Evolutionary conservation across 2,329 filamentous ascomycete species (phyloP), one percentile per base, ranked within the genome.

Genomic region (Diplodia sapinea): DNA sequence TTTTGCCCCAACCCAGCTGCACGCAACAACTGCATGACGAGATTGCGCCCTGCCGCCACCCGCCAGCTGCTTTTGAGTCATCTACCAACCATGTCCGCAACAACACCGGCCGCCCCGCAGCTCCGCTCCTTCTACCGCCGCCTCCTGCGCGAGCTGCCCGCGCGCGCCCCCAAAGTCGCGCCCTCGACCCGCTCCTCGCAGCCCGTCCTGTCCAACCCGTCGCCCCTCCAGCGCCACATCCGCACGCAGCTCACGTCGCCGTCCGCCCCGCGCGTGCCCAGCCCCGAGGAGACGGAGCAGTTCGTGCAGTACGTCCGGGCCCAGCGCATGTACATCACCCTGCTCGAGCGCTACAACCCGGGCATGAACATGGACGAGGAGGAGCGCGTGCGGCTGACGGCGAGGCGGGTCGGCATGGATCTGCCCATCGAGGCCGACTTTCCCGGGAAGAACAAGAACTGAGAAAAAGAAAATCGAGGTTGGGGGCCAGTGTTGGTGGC

Each of bases 341-440:
- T 98, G 52, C 79, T 98, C 47, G 94, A 97, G 80, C 86, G 94
- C 73, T 98, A 99, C 81, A 98, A 98, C 79, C 93, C 93, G 0
- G 93, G 94, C 20, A 92, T 96, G 88, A 87, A 88, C 72, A 92
- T 97, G 90, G 88, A 91, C 71, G 90, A 96, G 80, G 85, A 89
- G 76, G 94, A 98, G 82, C 85, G 92, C 69, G 89, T 97, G 51
- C 83, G 92, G 68, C 82, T 97, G 82, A 91, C 91, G 65, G 95
- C 95, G 9, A 84, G 93, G 79, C 87, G 92, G 76, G 93, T 98
- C 50, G 95, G 94, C 20, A 93, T 97, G 90, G 86, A 97, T 79
- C 77, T 98, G 79, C 94, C 94, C 0, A 78, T 51, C 33, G 54
- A 59, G 29, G 43, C 29, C 20, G 54, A 52, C 11, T 40, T 47